Percentiles rank a stretch among this genome's conserved stretches.
phyloP scores from a whole-genome alignment of 495 filamentous ascomycete species.

The Barbatosphaeria neglecta region DNA sequence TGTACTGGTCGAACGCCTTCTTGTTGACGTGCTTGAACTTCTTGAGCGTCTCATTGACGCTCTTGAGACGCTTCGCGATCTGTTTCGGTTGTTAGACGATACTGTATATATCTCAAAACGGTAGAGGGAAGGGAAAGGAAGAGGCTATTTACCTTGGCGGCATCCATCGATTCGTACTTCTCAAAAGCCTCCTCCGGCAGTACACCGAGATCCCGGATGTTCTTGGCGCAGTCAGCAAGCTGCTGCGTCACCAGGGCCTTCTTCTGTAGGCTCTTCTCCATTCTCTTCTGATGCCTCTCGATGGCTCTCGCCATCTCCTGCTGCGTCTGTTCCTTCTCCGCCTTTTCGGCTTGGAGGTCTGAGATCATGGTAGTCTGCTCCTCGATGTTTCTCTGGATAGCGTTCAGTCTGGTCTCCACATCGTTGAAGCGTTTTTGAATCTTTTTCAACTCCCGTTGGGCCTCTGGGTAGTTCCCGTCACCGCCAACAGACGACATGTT shows the following conservation, averaged over 20 bases:
- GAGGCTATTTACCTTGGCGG: constrained; percentile 46
- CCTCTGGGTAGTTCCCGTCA: constrained; percentile 62
- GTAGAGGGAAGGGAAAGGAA: background rate
- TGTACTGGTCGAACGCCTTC: constrained; percentile 98
- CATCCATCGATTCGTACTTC: constrained; percentile 71
- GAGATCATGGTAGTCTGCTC: constrained; percentile 45
- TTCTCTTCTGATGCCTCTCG: constrained; percentile 75
- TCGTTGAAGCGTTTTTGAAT: constrained; percentile 48
- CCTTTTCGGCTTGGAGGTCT: constrained; percentile 50
- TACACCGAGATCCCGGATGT: constrained; percentile 86
- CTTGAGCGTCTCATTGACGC: constrained; percentile 86
- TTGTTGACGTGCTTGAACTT: constrained; percentile 98
- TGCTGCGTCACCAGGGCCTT: constrained; percentile 65
- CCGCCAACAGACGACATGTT: constrained; percentile 44
- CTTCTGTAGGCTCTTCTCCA: constrained; percentile 86
- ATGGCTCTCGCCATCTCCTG: constrained; percentile 72
- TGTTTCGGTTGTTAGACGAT: constrained; percentile 19
- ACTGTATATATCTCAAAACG: background rate
- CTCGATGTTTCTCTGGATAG: constrained; percentile 66
- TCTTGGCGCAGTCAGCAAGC: constrained; percentile 66
- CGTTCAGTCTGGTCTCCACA: constrained; percentile 52
- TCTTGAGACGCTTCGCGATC: constrained; percentile 78
- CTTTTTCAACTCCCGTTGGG: constrained; percentile 71
- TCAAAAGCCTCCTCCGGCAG: constrained; percentile 90
- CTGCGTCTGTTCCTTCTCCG: constrained; percentile 53